Conservation (phyloP, 2,329 filamentous ascomycete species). For the Didymella arachidicola region DNA sequence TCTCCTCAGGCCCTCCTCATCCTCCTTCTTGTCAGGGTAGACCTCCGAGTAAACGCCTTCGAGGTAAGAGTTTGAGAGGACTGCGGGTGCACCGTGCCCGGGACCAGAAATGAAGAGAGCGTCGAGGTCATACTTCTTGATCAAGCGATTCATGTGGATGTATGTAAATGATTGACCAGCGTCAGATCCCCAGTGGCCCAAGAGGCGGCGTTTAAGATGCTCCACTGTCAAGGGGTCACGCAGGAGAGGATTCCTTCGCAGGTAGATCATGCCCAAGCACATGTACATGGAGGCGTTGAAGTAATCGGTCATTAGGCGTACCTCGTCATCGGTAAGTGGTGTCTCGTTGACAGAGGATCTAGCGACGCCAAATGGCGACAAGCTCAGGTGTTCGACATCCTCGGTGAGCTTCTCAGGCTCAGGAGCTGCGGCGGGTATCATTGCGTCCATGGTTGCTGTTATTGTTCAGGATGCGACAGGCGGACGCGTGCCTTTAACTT, state of each 20-base stretch:
- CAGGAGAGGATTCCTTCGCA: conserved; percentile 76
- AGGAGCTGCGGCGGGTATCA: conserved; percentile 31
- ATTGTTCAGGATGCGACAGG: conserved; percentile 1
- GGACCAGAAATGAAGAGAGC: conserved; percentile 78
- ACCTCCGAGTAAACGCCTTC: conserved; percentile 81
- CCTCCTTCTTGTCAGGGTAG: conserved; percentile 75
- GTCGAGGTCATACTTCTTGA: conserved; percentile 80
- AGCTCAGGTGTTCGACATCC: conserved; percentile 41
- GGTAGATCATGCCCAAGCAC: conserved; percentile 81
- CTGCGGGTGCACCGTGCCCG: conserved; percentile 78
- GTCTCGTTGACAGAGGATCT: conserved; percentile 68
- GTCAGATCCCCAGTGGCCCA: conserved; percentile 82
- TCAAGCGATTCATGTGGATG: conserved; percentile 82
- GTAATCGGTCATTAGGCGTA: conserved; percentile 74
- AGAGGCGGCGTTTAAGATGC: conserved; percentile 75
- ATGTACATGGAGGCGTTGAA: conserved; percentile 79
- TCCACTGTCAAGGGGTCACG: conserved; percentile 72
- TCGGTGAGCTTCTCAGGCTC: conserved; percentile 38
- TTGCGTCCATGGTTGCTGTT: conserved; percentile 34
- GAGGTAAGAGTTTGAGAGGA: conserved; percentile 78
- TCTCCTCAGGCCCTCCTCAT: conserved; percentile 71
- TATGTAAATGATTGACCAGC: conserved; percentile 83
- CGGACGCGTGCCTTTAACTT: conserved; percentile 16
- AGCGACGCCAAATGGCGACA: conserved; percentile 70
- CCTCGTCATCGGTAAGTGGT: conserved; percentile 70